These are phyloP conservation scores for Pistacia integerrima DNA, from an alignment of 345 rosid genomes.

Conservation along the genomic window DNA sequence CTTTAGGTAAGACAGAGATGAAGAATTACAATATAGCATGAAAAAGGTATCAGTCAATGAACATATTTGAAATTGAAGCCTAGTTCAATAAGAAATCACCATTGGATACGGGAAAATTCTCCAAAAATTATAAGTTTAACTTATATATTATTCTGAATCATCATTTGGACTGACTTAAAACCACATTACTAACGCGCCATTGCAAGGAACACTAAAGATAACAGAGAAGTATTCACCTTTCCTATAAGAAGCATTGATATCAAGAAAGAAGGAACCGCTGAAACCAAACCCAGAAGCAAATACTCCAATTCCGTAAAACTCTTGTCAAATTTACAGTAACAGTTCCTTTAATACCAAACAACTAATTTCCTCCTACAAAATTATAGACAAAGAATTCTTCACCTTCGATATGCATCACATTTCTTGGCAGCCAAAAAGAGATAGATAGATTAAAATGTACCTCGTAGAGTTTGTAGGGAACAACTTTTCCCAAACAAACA, in stretches of 20 bases:
- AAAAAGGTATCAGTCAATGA: too few species aligned
- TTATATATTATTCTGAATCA: too few species aligned
- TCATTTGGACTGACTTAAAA: too few species aligned
- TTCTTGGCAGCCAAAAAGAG: too few species aligned
- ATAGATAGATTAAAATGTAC: conserved; percentile 26
- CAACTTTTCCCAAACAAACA: conserved; percentile 77
- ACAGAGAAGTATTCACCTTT: conserved; percentile 48
- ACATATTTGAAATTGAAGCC: too few species aligned
- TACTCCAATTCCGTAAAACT: conserved; percentile 90
- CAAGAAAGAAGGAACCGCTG: conserved; percentile 81
- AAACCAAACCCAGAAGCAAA: conserved; percentile 71
- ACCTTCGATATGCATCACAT: too few species aligned
- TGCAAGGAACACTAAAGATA: neutral
- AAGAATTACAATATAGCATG: too few species aligned
- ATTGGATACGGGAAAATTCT: too few species aligned
- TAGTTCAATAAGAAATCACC: too few species aligned
- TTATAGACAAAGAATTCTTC: neutral
- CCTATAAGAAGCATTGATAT: conserved; percentile 66
- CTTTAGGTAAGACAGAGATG: too few species aligned
- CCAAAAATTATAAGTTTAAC: too few species aligned
- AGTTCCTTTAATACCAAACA: neutral
- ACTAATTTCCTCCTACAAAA: neutral
- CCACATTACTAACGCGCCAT: too few species aligned
- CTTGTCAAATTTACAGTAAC: conserved; percentile 44
- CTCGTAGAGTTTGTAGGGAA: conserved; percentile 94